Evolutionary conservation across 345 rosid species (phyloP).

Genomic region (Hibiscus syriacus): DNA sequence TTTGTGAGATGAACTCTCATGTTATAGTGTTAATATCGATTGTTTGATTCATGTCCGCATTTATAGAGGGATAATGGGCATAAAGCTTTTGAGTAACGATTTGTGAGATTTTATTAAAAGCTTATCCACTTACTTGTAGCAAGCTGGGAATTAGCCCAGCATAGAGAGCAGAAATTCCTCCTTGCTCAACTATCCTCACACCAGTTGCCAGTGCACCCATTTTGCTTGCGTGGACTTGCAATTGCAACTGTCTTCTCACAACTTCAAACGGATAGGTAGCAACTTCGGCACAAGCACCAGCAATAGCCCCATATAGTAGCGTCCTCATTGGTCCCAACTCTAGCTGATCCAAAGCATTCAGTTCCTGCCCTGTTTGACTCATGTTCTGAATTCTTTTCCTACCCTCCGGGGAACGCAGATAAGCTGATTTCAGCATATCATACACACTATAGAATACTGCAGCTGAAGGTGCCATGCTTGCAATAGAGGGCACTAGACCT

Average conservation of each 20-base stretch:
- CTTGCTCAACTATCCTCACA: conserved; percentile 51
- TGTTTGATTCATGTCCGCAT: neutral
- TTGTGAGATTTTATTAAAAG: neutral
- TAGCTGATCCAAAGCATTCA: conserved; percentile 61
- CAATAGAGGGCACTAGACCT: conserved; percentile 64
- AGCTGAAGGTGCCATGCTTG: conserved; percentile 74
- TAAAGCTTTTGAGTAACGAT: neutral
- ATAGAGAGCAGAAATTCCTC: conserved; percentile 65
- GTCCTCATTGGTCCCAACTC: conserved; percentile 72
- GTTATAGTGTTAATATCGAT: neutral
- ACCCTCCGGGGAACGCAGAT: conserved; percentile 59
- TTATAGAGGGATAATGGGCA: neutral
- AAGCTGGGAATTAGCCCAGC: conserved; percentile 69
- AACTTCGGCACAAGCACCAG: conserved; percentile 80
- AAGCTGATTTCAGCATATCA: conserved; percentile 55
- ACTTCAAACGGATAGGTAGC: conserved; percentile 75
- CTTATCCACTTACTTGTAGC: conserved; percentile 44
- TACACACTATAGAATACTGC: conserved; percentile 71
- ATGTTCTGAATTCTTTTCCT: conserved; percentile 51
- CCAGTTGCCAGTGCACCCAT: conserved; percentile 52
- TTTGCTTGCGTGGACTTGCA: conserved; percentile 51
- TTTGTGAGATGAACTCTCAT: neutral
- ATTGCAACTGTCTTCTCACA: conserved; percentile 64
- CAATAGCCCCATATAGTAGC: conserved; percentile 56
- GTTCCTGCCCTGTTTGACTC: conserved; percentile 43